Base-by-base conservation (phyloP, 768 basidiomycete species). In the Lactarius indigo region DNA sequence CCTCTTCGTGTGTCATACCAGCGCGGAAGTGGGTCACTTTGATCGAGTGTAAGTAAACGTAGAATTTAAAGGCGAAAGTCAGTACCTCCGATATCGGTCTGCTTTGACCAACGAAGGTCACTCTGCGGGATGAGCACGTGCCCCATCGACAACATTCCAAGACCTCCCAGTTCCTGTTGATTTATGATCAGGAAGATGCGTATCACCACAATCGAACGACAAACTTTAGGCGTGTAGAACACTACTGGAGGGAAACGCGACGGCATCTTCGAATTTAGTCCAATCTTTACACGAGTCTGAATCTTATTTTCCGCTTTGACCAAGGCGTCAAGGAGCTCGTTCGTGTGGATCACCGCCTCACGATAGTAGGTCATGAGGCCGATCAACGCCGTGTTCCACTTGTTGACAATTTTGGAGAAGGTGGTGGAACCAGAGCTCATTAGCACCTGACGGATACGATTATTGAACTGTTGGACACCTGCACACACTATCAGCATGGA, bases 231-330 rank as follows among this genome's bases (percentile, higher is more conserved):
- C 7, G 94, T 96, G 75, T 97, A 96, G 82, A 95, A 96, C 9
- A 96, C 91, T 18, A 93, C 91, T 13, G 96, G 91, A 64, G 97
- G 96, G 86, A 98, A 98, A 84, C 95, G 90, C 5, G 95, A 97
- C 28, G 97, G 97, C 97, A 99, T 98, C 81, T 98, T 97, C 77
- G 91, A 93, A 83, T 98, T 97, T 72, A 97, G 75, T n/a, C 96
- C 97, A 69, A 99, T 98, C 84, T 98, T 98, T 74, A 99, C 96
- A 79, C 97, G 93, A 3, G 96, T 98, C 78, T 99, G 97, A 57
- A 98, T 96, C 83, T 98, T 98, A 85, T 98, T 98, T 81, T 99
- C 96, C 2, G 96, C 94, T 79, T 99, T 99, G 74, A 99, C 97
- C 47, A 98, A 83, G 0, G 94, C 86, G 75, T 98, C 97, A 58